Base-by-base conservation (phyloP, 1,284 basidiomycete species). In the Coniferiporia weirii region DNA sequence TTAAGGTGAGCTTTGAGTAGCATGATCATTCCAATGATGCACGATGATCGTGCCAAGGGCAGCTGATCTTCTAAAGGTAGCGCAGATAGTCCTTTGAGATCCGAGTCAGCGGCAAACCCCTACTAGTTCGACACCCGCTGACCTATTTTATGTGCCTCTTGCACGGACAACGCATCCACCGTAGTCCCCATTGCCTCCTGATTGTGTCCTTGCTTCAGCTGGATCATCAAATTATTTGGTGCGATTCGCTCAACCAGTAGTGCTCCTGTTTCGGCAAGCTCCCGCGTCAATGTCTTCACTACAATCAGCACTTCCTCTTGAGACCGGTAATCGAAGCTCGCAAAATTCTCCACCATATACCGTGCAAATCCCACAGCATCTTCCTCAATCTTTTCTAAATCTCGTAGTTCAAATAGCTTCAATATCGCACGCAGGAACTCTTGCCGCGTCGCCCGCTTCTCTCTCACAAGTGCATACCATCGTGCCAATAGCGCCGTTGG, bases 281-380 rank as follows among this genome's bases (percentile, higher is more conserved):
- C 80, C 10, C 80, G 78, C 3, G 91, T 95, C 51, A 98, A 79
- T 56, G 84, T 82, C 64, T 89, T 89, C 66, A 98, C 82, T 17
- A 98, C 85, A 0, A 87, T 83, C 59, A 98, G 77, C 3, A 90
- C 85, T 74, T 99, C 97, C 70, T 99, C 97, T 67, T 90, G 86
- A 0, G 91, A 90, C 75, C 95, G 97, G 77, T 95, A 98, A 52
- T 98, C 94, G 60, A 99, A 83, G 1, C 86, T 78, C 0, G 93
- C 83, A 60, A 99, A 87, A 68, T 97, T 98, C 71, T 99, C 97
- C 0, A 93, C 90, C 79, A 98, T 88, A 73, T 93, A 99, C 50
- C 93, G 85, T 0, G 82, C 82, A 66, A 98, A 92, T 34, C 87
- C 82, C 34, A 94, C 78, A 65, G 94, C 87, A 61, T 89, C 82